phyloP scores from a whole-genome alignment of 192 early-diverging fungal species.

The Chytriomyces confervae region DNA sequence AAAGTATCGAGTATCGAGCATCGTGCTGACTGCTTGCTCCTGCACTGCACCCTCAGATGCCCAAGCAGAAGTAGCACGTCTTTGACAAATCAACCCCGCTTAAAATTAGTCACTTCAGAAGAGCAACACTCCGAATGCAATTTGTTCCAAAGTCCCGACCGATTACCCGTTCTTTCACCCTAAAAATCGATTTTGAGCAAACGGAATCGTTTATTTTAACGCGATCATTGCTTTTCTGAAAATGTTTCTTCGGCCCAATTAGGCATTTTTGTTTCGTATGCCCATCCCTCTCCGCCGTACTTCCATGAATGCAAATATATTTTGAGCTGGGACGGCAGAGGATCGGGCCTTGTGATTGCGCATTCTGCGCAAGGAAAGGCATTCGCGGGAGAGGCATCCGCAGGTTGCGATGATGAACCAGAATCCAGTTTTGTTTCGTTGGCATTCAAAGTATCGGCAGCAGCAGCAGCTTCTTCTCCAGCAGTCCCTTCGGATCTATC shows the following conservation, averaged over 20 bases:
- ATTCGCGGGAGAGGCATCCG: background rate
- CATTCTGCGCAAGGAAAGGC: slow-evolving; percentile 68
- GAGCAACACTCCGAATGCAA: too few species aligned
- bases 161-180: too few species aligned
- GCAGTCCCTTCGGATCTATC: background rate
- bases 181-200: too few species aligned
- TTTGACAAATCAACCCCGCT: too few species aligned
- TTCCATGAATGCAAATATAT: slow-evolving; percentile 94
- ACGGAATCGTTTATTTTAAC: too few species aligned
- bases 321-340: slow-evolving; percentile 71
- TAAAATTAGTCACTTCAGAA: too few species aligned
- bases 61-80: too few species aligned
- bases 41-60: too few species aligned
- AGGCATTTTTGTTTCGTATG: slow-evolving; percentile 78
- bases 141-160: too few species aligned
- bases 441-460: background rate
- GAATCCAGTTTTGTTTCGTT: background rate
- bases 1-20: too few species aligned
- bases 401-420: background rate
- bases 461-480: background rate
- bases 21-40: too few species aligned
- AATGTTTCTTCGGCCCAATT: slow-evolving; percentile 74
- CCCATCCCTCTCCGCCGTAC: slow-evolving; percentile 77
- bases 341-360: slow-evolving; percentile 63
- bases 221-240: slow-evolving; percentile 5